Evolutionary conservation across 2,329 filamentous ascomycete species (phyloP).

Genomic region (Epichloe uncinata): DNA sequence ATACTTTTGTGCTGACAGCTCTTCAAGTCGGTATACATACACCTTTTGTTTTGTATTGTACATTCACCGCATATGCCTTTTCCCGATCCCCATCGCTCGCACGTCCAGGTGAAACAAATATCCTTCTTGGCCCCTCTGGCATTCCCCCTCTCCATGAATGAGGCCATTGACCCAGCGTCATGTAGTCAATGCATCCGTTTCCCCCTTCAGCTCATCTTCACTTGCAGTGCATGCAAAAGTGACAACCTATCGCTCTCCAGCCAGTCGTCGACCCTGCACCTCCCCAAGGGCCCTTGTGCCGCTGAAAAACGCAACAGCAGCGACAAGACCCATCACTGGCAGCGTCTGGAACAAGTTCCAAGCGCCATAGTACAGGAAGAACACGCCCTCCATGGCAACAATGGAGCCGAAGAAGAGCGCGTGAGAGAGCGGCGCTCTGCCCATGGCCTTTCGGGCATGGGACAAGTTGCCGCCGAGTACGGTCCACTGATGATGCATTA

Average conservation of each 20-base stretch:
- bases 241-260: conserved; percentile 45
- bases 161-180: background rate
- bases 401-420: conserved; percentile 77
- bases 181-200: background rate
- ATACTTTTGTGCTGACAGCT: background rate
- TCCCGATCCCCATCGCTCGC: no score
- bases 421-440: conserved; percentile 68
- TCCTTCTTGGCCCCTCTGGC: no score
- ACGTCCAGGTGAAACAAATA: no score
- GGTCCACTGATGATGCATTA: conserved; percentile 50
- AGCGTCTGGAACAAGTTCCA: conserved; percentile 90
- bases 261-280: conserved; percentile 76
- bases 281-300: conserved; percentile 84
- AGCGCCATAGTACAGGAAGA: conserved; percentile 84
- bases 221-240: background rate
- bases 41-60: background rate
- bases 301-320: conserved; percentile 64
- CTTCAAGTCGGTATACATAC: background rate
- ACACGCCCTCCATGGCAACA: conserved; percentile 75
- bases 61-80: background rate
- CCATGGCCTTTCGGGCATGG: conserved; percentile 64
- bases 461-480: conserved; percentile 69
- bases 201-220: background rate
- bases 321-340: conserved; percentile 56
- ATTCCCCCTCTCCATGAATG: background rate